These are phyloP conservation scores for Byssothecium circinans DNA, from an alignment of 2,329 filamentous ascomycete species.

Conservation along the genomic window DNA sequence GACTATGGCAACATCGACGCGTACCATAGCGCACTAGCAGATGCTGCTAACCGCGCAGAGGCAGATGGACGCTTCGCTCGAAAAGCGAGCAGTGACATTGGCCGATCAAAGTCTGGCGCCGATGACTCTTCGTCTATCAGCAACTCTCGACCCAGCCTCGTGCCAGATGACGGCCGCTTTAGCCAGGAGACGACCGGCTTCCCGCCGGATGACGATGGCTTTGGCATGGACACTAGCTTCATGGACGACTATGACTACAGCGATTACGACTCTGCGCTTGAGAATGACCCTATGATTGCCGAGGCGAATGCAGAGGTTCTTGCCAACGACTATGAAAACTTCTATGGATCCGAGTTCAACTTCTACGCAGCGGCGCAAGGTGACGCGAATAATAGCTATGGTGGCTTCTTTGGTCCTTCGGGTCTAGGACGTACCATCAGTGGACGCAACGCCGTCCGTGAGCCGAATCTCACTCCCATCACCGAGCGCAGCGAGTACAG, in stretches of 20 bases:
- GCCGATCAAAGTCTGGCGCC: constrained; percentile 30
- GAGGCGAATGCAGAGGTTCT: constrained; percentile 93
- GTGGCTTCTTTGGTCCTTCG: constrained; percentile 84
- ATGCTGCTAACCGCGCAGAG: constrained; percentile 76
- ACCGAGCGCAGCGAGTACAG: constrained; percentile 96
- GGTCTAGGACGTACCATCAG: constrained; percentile 69
- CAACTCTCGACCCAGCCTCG: constrained; percentile 47
- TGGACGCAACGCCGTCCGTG: constrained; percentile 64
- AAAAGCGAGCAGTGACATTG: constrained; percentile 51
- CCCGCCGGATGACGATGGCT: constrained; percentile 36
- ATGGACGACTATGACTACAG: constrained; percentile 61
- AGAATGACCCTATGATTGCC: constrained; percentile 87
- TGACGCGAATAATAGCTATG: constrained; percentile 67
- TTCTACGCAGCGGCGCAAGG: constrained; percentile 73
- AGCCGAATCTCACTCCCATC: constrained; percentile 93
- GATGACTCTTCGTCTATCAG: constrained; percentile 37
- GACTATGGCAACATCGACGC: constrained; percentile 60
- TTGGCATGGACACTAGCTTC: constrained; percentile 42
- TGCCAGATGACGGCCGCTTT: constrained; percentile 54
- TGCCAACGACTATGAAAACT: constrained; percentile 88
- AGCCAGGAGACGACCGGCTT: constrained; percentile 49
- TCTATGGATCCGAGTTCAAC: constrained; percentile 95
- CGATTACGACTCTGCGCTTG: constrained; percentile 46
- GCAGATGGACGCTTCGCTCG: constrained; percentile 75
- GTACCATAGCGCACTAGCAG: constrained; percentile 82